Evolutionary conservation across 1,284 basidiomycete species (phyloP).

Genomic region (Fomitopsis palustris): DNA sequence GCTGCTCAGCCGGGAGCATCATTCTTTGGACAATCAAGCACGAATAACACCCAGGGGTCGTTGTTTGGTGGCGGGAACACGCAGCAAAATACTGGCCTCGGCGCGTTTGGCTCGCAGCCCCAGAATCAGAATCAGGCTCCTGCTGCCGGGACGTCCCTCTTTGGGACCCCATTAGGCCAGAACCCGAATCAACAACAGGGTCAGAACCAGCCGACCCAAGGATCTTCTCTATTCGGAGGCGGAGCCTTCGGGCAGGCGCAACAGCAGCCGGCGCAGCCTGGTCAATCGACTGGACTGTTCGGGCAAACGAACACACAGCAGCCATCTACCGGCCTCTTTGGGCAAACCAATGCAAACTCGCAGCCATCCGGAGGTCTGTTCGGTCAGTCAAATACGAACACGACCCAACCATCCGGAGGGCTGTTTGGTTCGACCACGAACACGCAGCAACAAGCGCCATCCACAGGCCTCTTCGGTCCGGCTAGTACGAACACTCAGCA

Average conservation of each 20-base stretch:
- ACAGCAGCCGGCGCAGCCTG: constrained; percentile 11
- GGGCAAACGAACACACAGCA: constrained; percentile 10
- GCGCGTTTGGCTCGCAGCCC: constrained; percentile 7
- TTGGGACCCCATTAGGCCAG: constrained; percentile 19
- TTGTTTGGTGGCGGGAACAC: constrained; percentile 27
- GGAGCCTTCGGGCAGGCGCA: constrained; percentile 13
- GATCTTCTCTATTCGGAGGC: constrained; percentile 18
- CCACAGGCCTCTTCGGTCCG: constrained; percentile 14
- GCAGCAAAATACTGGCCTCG: constrained; percentile 10
- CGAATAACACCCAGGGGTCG: neutral
- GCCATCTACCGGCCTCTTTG: constrained; percentile 6
- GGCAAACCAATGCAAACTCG: constrained; percentile 25
- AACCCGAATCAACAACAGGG: constrained; percentile 24
- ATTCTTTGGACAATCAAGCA: constrained; percentile 31
- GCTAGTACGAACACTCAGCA: constrained; percentile 16
- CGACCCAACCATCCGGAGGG: neutral
- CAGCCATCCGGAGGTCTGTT: constrained; percentile 9
- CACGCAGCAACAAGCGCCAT: constrained; percentile 11
- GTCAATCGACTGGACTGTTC: constrained; percentile 1
- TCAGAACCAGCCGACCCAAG: constrained; percentile 15
- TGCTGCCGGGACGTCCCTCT: constrained; percentile 19
- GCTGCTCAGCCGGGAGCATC: constrained; percentile 18
- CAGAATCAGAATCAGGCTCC: constrained; percentile 3
- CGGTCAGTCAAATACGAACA: constrained; percentile 11
- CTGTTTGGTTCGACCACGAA: constrained; percentile 13